Base-by-base conservation (phyloP, 2,329 filamentous ascomycete genomes). In the Cordyceps fumosorosea region DNA sequence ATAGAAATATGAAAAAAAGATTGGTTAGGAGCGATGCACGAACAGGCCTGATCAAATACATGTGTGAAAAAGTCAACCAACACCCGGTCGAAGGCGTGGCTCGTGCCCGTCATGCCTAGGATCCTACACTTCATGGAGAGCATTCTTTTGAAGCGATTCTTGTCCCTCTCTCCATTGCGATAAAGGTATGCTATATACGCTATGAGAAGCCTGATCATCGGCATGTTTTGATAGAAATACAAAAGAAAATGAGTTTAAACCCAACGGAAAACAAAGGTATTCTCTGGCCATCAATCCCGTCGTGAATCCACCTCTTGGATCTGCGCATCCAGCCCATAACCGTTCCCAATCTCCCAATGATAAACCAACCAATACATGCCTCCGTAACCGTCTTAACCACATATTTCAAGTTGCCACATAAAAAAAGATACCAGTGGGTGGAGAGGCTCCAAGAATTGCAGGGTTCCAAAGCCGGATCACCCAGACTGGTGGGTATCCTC, bases 201-300 rank as follows among this genome's bases (percentile, higher is more conserved):
- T 69, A 68, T 69, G 63, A 68, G 65, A 71, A 65, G 70, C 54
- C 60, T 62, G 57, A 62, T 68, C 64, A 50, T 66, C 64, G 64
- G 65, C 65, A 61, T 69, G 29, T 61, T 50, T 61, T 56, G 42
- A 55, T 55, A 61, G 22, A 55, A 56, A 32, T 69, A 66, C 67
- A 67, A 66, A 60, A 66, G 62, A 66, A 66, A 56, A 66, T 64
- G 66, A 65, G 64, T 65, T 65, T 65, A 63, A 60, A 63, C 64
- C 67, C 66, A 67, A 65, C 47, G 45, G 62, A 66, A 67, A 57
- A 53, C 48, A 54, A 55, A 61, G 51, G 51, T 26, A 22, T 37
- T 60, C 40, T 16, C 53, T 48, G 26, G 26, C 50, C 40, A 40
- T 53, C 29, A 37, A 52, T 40, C 56, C 44, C 20, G 37, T 47